Evolutionary conservation across 805 yeast species (phyloP).

Genomic region (Kluyveromyces aestuarii): DNA sequence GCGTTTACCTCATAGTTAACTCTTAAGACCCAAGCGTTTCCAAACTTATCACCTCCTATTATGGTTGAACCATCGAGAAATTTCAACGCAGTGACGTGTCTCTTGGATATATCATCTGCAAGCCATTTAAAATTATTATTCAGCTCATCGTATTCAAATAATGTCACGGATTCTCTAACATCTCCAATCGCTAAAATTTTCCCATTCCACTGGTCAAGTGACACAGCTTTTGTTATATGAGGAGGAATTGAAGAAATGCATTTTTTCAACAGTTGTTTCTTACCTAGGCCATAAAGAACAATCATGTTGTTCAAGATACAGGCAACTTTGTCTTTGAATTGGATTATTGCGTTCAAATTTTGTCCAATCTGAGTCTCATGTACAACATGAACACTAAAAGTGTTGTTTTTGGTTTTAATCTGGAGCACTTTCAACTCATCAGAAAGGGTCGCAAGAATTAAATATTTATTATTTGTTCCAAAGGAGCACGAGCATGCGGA

Average conservation of each 20-base stretch:
- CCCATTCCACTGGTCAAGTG: conserved; percentile 43
- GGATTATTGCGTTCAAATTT: conserved; percentile 38
- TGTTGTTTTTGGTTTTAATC: conserved; percentile 16
- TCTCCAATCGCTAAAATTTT: conserved; percentile 65
- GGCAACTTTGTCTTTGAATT: conserved; percentile 52
- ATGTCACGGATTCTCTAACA: conserved; percentile 52
- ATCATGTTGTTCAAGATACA: conserved; percentile 47
- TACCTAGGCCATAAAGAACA: conserved; percentile 64
- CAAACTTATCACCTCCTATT: conserved; percentile 81
- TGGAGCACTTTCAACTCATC: conserved; percentile 12
- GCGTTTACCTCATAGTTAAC: conserved; percentile 41
- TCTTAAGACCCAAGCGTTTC: conserved; percentile 64
- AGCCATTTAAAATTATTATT: conserved; percentile 48
- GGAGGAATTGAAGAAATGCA: conserved; percentile 37
- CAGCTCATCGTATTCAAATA: conserved; percentile 41
- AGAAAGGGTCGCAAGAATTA: conserved; percentile 38
- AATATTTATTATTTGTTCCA: conserved; percentile 20
- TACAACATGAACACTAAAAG: conserved; percentile 35
- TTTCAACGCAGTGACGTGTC: conserved; percentile 55
- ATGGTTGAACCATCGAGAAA: conserved; percentile 69
- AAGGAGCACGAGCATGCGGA: conserved; percentile 17
- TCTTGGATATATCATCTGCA: conserved; percentile 57
- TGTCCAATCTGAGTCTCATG: conserved; percentile 53
- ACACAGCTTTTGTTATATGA: conserved; percentile 41
- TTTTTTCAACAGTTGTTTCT: conserved; percentile 68